Evolutionary conservation across 2,329 filamentous ascomycete species (phyloP), one percentile per base, ranked within the genome.

Genomic region (Fusarium kyushuense): DNA sequence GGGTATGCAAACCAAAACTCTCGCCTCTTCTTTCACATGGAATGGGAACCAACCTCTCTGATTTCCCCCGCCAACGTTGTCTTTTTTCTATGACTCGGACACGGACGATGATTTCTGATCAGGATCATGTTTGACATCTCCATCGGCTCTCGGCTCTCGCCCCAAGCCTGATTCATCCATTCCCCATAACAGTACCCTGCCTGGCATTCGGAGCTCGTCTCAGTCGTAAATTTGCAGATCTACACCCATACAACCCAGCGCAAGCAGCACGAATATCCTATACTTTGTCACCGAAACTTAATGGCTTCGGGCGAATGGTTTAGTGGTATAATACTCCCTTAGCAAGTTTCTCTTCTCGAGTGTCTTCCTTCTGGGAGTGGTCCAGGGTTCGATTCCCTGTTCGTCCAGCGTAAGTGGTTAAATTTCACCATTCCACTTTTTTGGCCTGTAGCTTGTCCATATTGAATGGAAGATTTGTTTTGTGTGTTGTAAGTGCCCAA

Each of bases 291-390:
- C 1, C 1, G 2, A 1, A n/a, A 36, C 6, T 41, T 38, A 62
- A 48, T 30, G 65, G 58, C 56, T 48, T 42, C 32, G 69, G 71
- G 71, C 69, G 71, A 74, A 73, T 74, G 67, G 69, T 71, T 74
- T 73, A 71, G 71, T 72, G 38, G 38, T 41, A 41, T 71, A 72
- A 72, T 72, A 72, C 70, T 72, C 70, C 62, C 65, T 72, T 72
- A 27, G 11, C 19, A 27, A 27, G 27, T 27, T 27, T 27, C 27
- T 27, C 5, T 25, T 7, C 9, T 8, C 27, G 27, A 27, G 8
- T 8, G 27, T 27, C 27, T 27, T 27, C 27, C 27, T 27, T 27
- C 27, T 40, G 40, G 40, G 65, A 72, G 70, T 71, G 67, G 65
- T 70, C 38, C 38, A 40, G 62, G 35, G 27, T 64, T 64, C 46